Evolutionary conservation across 1,139 yeast species (phyloP).

Genomic region (Blastobotrys elegans): DNA sequence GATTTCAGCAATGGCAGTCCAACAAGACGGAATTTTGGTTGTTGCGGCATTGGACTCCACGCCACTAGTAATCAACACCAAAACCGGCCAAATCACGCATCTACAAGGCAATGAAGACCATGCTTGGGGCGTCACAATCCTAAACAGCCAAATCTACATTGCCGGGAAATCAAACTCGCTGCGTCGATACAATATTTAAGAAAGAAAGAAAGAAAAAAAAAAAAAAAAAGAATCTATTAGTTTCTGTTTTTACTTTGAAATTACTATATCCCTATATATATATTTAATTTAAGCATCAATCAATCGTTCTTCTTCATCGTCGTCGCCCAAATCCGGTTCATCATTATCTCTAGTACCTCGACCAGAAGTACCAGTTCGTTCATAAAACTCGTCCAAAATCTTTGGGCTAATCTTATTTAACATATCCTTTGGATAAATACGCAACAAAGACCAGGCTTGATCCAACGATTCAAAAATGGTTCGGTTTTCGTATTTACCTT

Average conservation of each 20-base stretch:
- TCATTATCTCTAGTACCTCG: constrained; percentile 38
- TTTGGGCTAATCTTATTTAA: constrained; percentile 98
- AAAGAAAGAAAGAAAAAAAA: too few species aligned
- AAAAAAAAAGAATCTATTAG: background rate
- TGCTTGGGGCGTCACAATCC: background rate
- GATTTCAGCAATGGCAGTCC: background rate
- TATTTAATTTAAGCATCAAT: constrained; percentile 46
- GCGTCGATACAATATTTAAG: constrained; percentile 1
- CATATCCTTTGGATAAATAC: constrained; percentile 98
- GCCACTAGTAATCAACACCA: constrained; percentile 10
- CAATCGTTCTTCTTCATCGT: constrained; percentile 35
- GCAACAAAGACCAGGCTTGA: constrained; percentile 95
- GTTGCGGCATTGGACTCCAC: constrained; percentile 9
- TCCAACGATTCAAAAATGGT: constrained; percentile 91
- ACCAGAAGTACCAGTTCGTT: constrained; percentile 49
- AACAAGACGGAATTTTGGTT: background rate
- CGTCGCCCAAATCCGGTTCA: constrained; percentile 37
- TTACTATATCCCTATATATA: background rate
- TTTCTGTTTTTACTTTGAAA: background rate
- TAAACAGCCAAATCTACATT: constrained; percentile 10
- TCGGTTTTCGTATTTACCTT: constrained; percentile 96
- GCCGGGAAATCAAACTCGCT: constrained; percentile 16
- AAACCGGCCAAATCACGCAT: background rate
- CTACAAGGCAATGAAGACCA: constrained; percentile 4
- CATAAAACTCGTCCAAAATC: constrained; percentile 91